Percentiles rank a stretch among this genome's conserved stretches.
Evolutionary conservation across 495 filamentous ascomycete genomes (phyloP).

Genomic region (Tuber aestivum): DNA sequence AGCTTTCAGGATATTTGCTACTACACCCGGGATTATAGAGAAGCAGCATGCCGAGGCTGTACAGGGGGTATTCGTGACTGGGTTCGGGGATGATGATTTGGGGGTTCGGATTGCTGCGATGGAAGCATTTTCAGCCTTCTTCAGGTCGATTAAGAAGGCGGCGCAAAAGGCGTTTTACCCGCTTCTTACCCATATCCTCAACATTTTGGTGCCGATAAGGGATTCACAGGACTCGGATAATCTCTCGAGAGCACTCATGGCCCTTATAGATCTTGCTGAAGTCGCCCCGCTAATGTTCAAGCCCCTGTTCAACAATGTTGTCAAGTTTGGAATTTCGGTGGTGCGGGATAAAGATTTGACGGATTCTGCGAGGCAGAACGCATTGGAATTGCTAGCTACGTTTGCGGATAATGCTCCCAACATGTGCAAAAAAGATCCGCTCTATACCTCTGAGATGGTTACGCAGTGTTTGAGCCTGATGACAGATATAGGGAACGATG

Average conservation of each 20-base stretch:
- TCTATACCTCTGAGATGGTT: conserved; percentile 92
- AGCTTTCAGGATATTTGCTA: conserved; percentile 88
- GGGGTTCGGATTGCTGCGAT: conserved; percentile 86
- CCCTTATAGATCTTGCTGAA: conserved; percentile 90
- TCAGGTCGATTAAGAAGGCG: conserved; percentile 81
- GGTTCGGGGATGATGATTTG: conserved; percentile 83
- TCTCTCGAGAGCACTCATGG: conserved; percentile 77
- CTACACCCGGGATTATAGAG: conserved; percentile 92
- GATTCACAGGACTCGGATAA: conserved; percentile 81
- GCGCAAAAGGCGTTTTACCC: conserved; percentile 76
- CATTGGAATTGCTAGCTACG: conserved; percentile 93
- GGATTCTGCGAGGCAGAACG: conserved; percentile 86
- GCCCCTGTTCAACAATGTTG: conserved; percentile 76
- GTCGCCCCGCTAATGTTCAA: conserved; percentile 95
- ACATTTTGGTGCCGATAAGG: conserved; percentile 88
- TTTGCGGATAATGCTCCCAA: conserved; percentile 91
- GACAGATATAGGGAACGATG: conserved; percentile 95
- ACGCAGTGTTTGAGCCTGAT: conserved; percentile 97
- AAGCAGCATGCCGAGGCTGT: conserved; percentile 88
- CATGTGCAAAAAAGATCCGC: conserved; percentile 88
- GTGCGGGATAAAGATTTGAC: conserved; percentile 92
- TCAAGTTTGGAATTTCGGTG: conserved; percentile 84
- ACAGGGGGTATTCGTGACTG: conserved; percentile 73
- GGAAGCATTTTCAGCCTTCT: conserved; percentile 94
- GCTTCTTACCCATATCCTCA: conserved; percentile 81